phyloP scores from a whole-genome alignment of 2,329 filamentous ascomycete genomes.

The Lachnellula suecica region DNA sequence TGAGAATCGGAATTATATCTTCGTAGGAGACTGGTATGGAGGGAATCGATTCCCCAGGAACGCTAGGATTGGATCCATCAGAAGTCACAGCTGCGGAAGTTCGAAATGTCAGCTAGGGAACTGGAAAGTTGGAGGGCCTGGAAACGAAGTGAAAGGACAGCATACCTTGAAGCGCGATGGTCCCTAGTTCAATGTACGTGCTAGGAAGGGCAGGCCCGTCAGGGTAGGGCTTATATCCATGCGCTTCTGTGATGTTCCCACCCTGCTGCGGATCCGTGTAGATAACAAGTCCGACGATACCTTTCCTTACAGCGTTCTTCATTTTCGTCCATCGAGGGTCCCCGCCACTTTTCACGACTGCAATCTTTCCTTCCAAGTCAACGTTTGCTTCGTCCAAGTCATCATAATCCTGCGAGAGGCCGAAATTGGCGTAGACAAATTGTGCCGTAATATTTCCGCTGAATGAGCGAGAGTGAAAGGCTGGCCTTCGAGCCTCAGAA shows the following conservation, averaged over 20 bases:
- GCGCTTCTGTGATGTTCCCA: conserved; percentile 41
- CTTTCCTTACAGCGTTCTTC: conserved; percentile 85
- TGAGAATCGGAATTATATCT: conserved; percentile 79
- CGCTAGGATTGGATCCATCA: conserved; percentile 79
- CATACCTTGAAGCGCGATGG: background rate
- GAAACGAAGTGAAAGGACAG: background rate
- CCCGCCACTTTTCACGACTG: conserved; percentile 76
- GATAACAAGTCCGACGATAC: conserved; percentile 76
- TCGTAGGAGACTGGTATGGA: conserved; percentile 73
- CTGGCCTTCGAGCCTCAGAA: background rate
- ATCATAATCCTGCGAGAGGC: conserved; percentile 17
- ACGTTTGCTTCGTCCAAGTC: conserved; percentile 58
- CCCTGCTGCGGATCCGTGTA: conserved; percentile 89
- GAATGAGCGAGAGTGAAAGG: background rate
- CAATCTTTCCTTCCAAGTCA: conserved; percentile 77
- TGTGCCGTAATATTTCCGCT: background rate
- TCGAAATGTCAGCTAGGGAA: conserved; percentile 67
- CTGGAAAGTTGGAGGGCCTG: too few relatives aligned
- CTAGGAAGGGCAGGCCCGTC: conserved; percentile 81
- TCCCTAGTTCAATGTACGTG: conserved; percentile 68
- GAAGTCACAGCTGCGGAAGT: conserved; percentile 35
- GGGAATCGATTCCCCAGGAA: conserved; percentile 55
- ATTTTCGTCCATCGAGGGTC: conserved; percentile 87
- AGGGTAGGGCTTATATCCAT: background rate
- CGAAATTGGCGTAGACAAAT: conserved; percentile 14